phyloP scores from a whole-genome alignment of 192 early-diverging fungal species.

The Podila epicladia region DNA sequence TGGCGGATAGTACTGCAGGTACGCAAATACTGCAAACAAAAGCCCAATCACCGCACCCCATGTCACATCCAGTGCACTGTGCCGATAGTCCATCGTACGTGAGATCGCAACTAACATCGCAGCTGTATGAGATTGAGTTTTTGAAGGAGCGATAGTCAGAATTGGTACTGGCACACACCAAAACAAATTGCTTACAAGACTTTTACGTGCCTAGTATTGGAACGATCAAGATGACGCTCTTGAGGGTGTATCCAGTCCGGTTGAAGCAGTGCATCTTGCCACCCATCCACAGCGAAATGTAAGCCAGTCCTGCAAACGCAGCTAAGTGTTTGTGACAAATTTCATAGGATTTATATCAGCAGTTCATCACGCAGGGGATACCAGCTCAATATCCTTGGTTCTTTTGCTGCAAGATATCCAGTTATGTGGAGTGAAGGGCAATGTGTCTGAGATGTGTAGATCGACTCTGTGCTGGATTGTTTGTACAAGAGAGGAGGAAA shows the following conservation, averaged over 20 bases:
- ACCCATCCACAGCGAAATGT: constrained; percentile 68
- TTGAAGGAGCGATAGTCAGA: not conserved
- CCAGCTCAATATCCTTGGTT: no score
- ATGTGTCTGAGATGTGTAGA: no score
- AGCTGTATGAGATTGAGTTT: not conserved
- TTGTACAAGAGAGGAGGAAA: no score
- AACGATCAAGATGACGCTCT: constrained; percentile 63
- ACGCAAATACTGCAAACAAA: constrained; percentile 65
- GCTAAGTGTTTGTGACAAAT: constrained; percentile 25
- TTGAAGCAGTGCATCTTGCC: constrained; percentile 74
- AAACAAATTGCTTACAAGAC: no score
- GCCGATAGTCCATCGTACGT: constrained; percentile 75
- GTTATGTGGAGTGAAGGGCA: no score
- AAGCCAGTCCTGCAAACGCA: constrained; percentile 72
- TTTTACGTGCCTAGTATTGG: constrained; percentile 52
- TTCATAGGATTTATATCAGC: not conserved
- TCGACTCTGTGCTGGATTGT: no score
- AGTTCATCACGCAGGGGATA: not conserved
- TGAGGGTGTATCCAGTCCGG: constrained; percentile 65
- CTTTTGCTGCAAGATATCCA: no score
- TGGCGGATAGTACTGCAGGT: constrained; percentile 70
- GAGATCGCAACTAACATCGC: constrained; percentile 70
- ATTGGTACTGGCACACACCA: no score
- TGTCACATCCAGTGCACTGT: constrained; percentile 76
- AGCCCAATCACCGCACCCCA: constrained; percentile 63